These are phyloP conservation scores for Cardamine occulta DNA, from an alignment of 345 rosid species.

Conservation along the genomic window DNA sequence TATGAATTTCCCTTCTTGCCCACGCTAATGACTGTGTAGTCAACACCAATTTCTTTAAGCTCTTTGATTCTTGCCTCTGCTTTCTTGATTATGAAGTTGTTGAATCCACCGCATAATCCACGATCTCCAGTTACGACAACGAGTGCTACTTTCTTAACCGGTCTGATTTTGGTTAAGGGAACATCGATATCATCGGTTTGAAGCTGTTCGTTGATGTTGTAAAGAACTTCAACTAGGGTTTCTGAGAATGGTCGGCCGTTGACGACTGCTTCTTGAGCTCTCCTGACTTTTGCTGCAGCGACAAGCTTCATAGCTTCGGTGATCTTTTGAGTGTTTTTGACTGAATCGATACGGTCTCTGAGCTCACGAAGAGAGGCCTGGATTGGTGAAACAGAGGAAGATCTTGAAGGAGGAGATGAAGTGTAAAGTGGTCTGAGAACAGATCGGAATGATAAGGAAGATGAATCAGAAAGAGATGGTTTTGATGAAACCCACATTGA, in stretches of 20 bases:
- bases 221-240: conserved; percentile 87
- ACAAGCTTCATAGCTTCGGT: conserved; percentile 99
- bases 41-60: conserved; percentile 66
- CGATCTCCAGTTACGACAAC: conserved; percentile 92
- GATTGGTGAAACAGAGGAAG: conserved; percentile 58
- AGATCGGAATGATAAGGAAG: conserved; percentile 69
- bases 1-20: conserved; percentile 90
- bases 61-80: conserved; percentile 77
- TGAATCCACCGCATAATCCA: conserved; percentile 89
- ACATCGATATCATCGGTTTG: conserved; percentile 82
- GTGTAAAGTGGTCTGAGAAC: conserved; percentile 61
- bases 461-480: conserved; percentile 76
- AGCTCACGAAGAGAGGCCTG: conserved; percentile 87
- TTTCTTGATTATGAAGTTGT: conserved; percentile 74
- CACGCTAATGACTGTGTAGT: conserved; percentile 73
- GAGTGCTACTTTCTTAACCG: conserved; percentile 93
- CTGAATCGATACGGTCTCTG: conserved; percentile 73
- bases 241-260: conserved; percentile 90
- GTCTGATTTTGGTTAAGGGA: conserved; percentile 81
- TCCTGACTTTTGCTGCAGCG: conserved; percentile 93
- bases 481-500: conserved; percentile 84
- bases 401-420: conserved; percentile 50
- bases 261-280: conserved; percentile 97
- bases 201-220: conserved; percentile 94
- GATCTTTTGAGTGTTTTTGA: conserved; percentile 94